Percentiles rank a stretch among this genome's conserved stretches.
Conservation (phyloP, 1,139 yeast genomes). For the Pichia sp. region DNA sequence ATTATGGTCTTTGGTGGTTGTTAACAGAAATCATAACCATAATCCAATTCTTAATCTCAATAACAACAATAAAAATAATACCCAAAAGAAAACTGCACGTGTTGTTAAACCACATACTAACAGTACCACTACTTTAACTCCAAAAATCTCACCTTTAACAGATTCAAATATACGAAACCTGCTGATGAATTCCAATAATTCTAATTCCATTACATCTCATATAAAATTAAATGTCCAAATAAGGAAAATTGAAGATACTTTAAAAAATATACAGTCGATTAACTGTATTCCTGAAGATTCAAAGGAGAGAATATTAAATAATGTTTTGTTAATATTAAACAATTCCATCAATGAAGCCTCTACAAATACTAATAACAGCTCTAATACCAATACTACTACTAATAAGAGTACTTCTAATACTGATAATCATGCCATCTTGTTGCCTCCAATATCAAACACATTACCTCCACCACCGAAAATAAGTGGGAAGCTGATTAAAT, state of each 20-base stretch:
- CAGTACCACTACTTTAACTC: neutral
- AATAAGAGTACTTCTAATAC: neutral
- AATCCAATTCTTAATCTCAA: constrained; percentile 2
- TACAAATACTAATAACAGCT: neutral
- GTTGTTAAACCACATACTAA: neutral
- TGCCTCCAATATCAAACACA: neutral
- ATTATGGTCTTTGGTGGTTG: constrained; percentile 56
- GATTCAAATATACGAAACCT: neutral
- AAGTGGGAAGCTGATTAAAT: neutral
- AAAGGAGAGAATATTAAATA: constrained; percentile 11
- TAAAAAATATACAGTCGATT: constrained; percentile 2
- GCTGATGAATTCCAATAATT: neutral
- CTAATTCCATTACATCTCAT: neutral
- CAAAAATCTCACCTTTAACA: neutral
- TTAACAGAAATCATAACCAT: constrained; percentile 46
- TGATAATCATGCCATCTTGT: neutral
- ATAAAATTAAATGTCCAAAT: neutral
- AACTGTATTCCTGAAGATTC: constrained; percentile 7
- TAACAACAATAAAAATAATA: neutral
- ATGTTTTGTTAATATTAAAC: constrained; percentile 9
- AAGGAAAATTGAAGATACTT: constrained; percentile 6
- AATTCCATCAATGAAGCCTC: constrained; percentile 5
- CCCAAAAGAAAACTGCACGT: neutral
- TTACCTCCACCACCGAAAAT: neutral
- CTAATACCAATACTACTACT: neutral